phyloP scores from a whole-genome alignment of 2,329 filamentous ascomycete species.

The Colletotrichum musicola region DNA sequence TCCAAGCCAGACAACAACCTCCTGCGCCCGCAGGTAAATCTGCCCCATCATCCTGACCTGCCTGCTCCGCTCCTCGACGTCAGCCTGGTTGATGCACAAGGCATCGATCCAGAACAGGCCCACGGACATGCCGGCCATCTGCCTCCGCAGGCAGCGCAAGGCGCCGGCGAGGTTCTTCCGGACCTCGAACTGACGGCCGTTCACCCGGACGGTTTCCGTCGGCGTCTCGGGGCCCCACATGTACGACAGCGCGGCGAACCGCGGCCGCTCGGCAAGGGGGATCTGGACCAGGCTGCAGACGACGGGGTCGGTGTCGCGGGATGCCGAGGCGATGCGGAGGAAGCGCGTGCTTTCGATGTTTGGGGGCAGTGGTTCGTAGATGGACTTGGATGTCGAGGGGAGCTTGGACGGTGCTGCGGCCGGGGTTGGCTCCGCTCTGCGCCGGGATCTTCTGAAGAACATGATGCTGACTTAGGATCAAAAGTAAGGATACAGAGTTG shows the following conservation, averaged over 20 bases:
- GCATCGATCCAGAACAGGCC: constrained; percentile 40
- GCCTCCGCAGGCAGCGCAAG: constrained; percentile 34
- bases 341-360: constrained; percentile 34
- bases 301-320: constrained; percentile 22
- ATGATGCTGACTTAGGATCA: too few species aligned
- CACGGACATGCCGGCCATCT: not conserved
- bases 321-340: constrained; percentile 33
- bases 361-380: not conserved
- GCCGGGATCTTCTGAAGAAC: not conserved
- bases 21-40: constrained; percentile 39
- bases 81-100: constrained; percentile 40
- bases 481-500: too few species aligned
- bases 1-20: constrained; percentile 42
- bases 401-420: too few species aligned
- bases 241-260: constrained; percentile 45
- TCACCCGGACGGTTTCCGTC: constrained; percentile 35
- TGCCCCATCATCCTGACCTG: constrained; percentile 42
- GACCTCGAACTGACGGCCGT: constrained; percentile 36
- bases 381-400: too few species aligned
- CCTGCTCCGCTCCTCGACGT: constrained; percentile 36
- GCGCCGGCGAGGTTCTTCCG: constrained; percentile 39
- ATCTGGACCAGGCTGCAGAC: constrained; percentile 35
- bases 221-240: constrained; percentile 39
- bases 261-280: constrained; percentile 39
- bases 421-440: not conserved